A percentile compares a stretch with the other conserved stretches of the same genome.
These are phyloP conservation scores for Aristolochia fimbriata DNA, from an alignment of 164 flowering plant genomes.

Conservation along the genomic window DNA sequence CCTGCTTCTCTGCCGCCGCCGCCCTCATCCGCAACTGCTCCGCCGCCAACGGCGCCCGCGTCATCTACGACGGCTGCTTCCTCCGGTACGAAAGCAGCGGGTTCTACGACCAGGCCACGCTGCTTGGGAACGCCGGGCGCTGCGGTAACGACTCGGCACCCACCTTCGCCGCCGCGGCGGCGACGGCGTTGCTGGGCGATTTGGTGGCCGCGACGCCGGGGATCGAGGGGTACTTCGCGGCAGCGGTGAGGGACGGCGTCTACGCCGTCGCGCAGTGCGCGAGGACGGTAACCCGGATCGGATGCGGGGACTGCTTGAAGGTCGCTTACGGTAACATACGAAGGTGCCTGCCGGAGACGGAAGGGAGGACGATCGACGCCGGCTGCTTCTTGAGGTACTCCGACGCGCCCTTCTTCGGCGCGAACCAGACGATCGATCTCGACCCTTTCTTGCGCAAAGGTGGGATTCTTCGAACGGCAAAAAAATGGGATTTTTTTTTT, in stretches of 20 bases:
- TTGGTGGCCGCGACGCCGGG: slow-evolving; percentile 30
- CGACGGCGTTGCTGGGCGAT: slow-evolving; percentile 26
- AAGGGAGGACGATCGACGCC: slow-evolving; percentile 41
- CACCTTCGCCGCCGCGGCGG: slow-evolving; percentile 12
- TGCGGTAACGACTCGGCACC: slow-evolving; percentile 30
- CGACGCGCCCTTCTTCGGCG: slow-evolving; percentile 26
- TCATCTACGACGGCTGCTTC: slow-evolving; percentile 45
- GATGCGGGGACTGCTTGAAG: slow-evolving; percentile 40
- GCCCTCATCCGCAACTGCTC: slow-evolving; percentile 36
- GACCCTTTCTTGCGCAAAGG: slow-evolving; percentile 23
- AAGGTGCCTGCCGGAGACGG: slow-evolving; percentile 28
- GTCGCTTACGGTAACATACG: slow-evolving; percentile 26
- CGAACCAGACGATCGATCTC: slow-evolving; percentile 30
- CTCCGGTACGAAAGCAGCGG: slow-evolving; percentile 43
- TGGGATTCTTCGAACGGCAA: slow-evolving; percentile 2
- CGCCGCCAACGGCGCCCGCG: slow-evolving; percentile 36
- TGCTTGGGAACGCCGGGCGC: slow-evolving; percentile 17
- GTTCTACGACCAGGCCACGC: slow-evolving; percentile 37
- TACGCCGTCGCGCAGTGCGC: slow-evolving; percentile 55
- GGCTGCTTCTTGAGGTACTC: slow-evolving; percentile 65
- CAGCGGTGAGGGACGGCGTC: slow-evolving; percentile 18
- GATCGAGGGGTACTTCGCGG: slow-evolving; percentile 30
- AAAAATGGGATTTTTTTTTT: too few relatives aligned
- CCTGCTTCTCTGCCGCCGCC: slow-evolving; percentile 27
- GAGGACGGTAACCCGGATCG: slow-evolving; percentile 21